Evolutionary conservation across 768 basidiomycete genomes (phyloP).

Genomic region (Sutorius australiensis): DNA sequence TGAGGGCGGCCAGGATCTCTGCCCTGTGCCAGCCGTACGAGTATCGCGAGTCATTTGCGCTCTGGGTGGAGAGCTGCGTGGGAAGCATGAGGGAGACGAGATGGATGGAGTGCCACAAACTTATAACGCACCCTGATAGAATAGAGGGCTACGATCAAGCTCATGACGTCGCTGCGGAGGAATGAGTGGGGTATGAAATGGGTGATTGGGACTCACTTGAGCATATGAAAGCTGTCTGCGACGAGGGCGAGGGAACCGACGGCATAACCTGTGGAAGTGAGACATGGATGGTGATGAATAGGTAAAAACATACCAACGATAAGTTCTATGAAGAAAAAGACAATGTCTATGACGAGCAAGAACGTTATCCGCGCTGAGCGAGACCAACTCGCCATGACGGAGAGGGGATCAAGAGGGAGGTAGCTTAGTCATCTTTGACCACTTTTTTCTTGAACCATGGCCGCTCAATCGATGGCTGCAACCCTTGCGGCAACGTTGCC

Average conservation of each 20-base stretch:
- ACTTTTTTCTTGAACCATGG: slow-evolving; percentile 34
- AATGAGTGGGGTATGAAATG: slow-evolving; percentile 10
- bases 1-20: slow-evolving; percentile 89
- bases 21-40: slow-evolving; percentile 99
- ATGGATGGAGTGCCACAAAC: slow-evolving; percentile 3
- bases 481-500: slow-evolving; percentile 83
- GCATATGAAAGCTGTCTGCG: slow-evolving; percentile 98
- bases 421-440: slow-evolving; percentile 21
- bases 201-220: slow-evolving; percentile 62
- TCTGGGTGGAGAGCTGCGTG: slow-evolving; percentile 59
- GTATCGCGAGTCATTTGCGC: slow-evolving; percentile 65
- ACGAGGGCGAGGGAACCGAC: slow-evolving; percentile 93
- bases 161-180: slow-evolving; percentile 84
- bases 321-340: slow-evolving; percentile 87
- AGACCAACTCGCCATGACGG: slow-evolving; percentile 39
- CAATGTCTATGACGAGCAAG: slow-evolving; percentile 76
- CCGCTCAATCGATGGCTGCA: slow-evolving; percentile 86
- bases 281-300: slow-evolving; percentile 5
- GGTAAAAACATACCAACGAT: slow-evolving; percentile 54
- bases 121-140: slow-evolving; percentile 66
- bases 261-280: slow-evolving; percentile 67
- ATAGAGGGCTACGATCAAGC: slow-evolving; percentile 90
- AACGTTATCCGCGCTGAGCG: slow-evolving; percentile 72
- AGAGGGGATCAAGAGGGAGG: background rate
- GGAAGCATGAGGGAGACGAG: slow-evolving; percentile 1